A percentile compares a stretch with the other conserved stretches of the same genome.
Conservation (phyloP, 1,139 yeast genomes). For the Meyerozyma guilliermondii region DNA sequence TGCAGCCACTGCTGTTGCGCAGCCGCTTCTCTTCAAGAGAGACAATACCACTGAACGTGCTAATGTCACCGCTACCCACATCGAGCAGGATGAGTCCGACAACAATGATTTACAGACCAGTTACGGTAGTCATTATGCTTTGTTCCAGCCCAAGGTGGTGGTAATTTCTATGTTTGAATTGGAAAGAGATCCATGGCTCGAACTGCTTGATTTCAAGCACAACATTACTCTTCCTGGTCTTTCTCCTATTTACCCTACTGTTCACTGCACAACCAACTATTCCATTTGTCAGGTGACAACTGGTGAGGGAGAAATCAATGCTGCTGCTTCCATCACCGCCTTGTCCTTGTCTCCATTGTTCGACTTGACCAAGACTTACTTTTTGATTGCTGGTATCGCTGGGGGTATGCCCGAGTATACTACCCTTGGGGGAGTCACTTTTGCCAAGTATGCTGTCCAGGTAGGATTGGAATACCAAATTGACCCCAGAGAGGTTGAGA, state of each 20-base stretch:
- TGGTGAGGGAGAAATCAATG: slow-evolving; percentile 68
- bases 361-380: slow-evolving; percentile 56
- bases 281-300: slow-evolving; percentile 58
- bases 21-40: slow-evolving; percentile 15
- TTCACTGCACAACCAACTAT: slow-evolving; percentile 52
- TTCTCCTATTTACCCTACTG: slow-evolving; percentile 53
- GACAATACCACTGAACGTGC: slow-evolving; percentile 14
- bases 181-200: slow-evolving; percentile 54
- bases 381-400: slow-evolving; percentile 62
- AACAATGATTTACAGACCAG: slow-evolving; percentile 19
- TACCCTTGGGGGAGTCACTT: slow-evolving; percentile 53
- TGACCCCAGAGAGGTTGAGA: slow-evolving; percentile 38
- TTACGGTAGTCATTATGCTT: slow-evolving; percentile 29
- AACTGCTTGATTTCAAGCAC: slow-evolving; percentile 36
- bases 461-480: slow-evolving; percentile 59
- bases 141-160: slow-evolving; percentile 51
- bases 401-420: slow-evolving; percentile 53
- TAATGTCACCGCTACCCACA: slow-evolving; percentile 9
- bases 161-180: slow-evolving; percentile 52
- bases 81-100: background rate
- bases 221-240: slow-evolving; percentile 59
- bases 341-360: slow-evolving; percentile 50
- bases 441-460: slow-evolving; percentile 59
- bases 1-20: slow-evolving; percentile 13
- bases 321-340: slow-evolving; percentile 57